These are phyloP conservation scores for Neofusicoccum sp. DNA, from an alignment of 2,329 filamentous ascomycete species.

Conservation along the genomic window DNA sequence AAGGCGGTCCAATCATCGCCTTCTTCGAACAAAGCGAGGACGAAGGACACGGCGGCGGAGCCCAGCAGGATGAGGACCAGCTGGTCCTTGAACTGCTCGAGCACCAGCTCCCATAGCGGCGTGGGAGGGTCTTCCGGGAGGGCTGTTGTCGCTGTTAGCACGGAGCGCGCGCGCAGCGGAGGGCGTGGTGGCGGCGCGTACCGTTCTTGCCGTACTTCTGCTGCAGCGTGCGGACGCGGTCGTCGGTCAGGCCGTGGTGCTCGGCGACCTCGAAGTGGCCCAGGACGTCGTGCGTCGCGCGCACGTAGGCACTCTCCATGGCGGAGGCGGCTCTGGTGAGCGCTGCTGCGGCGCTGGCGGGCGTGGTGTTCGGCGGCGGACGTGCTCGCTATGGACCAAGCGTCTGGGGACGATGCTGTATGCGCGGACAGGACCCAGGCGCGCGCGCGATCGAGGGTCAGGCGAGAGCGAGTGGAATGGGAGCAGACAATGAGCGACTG, in stretches of 20 bases:
- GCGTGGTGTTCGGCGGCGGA: constrained; percentile 11
- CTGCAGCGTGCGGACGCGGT: constrained; percentile 50
- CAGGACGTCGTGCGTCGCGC: constrained; percentile 53
- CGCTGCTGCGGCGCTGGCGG: not conserved
- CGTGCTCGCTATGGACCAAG: constrained; percentile 21
- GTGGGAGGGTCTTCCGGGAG: constrained; percentile 91
- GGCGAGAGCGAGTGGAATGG: not conserved
- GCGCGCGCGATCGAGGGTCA: not conserved
- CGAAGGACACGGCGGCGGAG: constrained; percentile 91
- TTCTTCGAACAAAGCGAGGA: constrained; percentile 89
- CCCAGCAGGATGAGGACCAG: constrained; percentile 92
- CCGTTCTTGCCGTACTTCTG: constrained; percentile 59
- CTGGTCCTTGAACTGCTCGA: constrained; percentile 99
- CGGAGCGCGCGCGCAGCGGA: constrained; percentile 22
- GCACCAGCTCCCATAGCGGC: constrained; percentile 91
- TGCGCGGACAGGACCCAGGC: constrained; percentile 4
- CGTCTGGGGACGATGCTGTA: constrained; percentile 21
- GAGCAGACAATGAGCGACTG: constrained; percentile 12
- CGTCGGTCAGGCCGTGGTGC: constrained; percentile 52
- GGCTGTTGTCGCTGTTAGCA: constrained; percentile 48
- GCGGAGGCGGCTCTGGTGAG: constrained; percentile 1
- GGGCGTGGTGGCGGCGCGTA: constrained; percentile 32
- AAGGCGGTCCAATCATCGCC: constrained; percentile 96
- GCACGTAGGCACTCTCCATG: constrained; percentile 59
- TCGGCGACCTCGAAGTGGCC: constrained; percentile 56